phyloP scores from a whole-genome alignment of 139 green algal species.

The Chlorella sp. region DNA sequence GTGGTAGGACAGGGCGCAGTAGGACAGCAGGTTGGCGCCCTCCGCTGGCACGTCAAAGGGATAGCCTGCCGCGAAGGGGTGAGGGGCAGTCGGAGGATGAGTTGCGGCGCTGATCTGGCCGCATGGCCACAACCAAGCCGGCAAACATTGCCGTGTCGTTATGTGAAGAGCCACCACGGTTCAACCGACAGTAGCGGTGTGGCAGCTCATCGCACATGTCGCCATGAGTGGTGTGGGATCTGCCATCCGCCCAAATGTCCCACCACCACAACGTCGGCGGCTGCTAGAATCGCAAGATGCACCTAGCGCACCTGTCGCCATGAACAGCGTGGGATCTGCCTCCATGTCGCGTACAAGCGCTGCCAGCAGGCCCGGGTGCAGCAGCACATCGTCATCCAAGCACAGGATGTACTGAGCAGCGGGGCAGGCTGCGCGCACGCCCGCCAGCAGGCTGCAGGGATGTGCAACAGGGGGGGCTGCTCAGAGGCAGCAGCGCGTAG shows the following conservation, averaged over 20 bases:
- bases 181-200: no score
- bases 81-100: not conserved
- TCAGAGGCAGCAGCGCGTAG: not conserved
- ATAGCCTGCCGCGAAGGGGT: constrained; percentile 69
- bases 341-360: constrained; percentile 74
- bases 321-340: constrained; percentile 61
- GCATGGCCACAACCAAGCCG: no score
- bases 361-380: constrained; percentile 70
- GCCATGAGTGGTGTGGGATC: no score
- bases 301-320: constrained; percentile 82
- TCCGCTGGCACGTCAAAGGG: constrained; percentile 83
- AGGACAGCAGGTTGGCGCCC: constrained; percentile 53
- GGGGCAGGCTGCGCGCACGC: constrained; percentile 28
- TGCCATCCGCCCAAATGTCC: no score
- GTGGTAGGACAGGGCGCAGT: constrained; percentile 77
- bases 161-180: no score
- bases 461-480: not conserved
- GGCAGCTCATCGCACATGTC: no score
- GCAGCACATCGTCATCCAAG: constrained; percentile 92
- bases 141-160: no score
- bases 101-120: no score
- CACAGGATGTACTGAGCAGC: constrained; percentile 77
- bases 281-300: no score
- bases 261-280: no score
- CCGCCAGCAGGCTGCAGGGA: constrained; percentile 51